phyloP scores from a whole-genome alignment of 2,329 filamentous ascomycete genomes.

The Pyricularia pennisetigena region DNA sequence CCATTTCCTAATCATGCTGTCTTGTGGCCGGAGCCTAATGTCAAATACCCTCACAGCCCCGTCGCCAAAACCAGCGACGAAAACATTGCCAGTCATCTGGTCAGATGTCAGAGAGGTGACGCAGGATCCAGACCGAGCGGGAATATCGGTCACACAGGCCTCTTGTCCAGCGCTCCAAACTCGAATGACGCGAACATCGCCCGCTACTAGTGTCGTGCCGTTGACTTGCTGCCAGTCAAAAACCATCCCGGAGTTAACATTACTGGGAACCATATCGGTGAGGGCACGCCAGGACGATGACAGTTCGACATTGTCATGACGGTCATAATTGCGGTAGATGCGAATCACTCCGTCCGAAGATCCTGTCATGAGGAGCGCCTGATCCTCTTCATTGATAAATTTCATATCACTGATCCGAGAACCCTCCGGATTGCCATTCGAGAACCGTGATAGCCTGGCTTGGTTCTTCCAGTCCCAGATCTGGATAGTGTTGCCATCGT shows the following conservation, averaged over 20 bases:
- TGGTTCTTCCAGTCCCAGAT: conserved; percentile 91
- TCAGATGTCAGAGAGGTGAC: conserved; percentile 94
- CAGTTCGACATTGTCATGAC: conserved; percentile 64
- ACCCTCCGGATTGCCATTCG: conserved; percentile 84
- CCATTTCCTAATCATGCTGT: conserved; percentile 94
- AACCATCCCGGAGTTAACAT: conserved; percentile 88
- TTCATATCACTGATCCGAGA: conserved; percentile 91
- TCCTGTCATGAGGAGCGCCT: conserved; percentile 87
- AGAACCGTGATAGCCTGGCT: conserved; percentile 70
- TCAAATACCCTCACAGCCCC: conserved; percentile 93
- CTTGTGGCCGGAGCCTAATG: conserved; percentile 70
- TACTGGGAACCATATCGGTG: conserved; percentile 88
- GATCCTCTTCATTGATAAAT: conserved; percentile 98
- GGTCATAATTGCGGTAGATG: conserved; percentile 87
- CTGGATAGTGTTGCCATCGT: conserved; percentile 81
- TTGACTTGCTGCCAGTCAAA: conserved; percentile 99
- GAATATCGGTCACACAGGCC: conserved; percentile 87
- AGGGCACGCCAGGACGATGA: conserved; percentile 87
- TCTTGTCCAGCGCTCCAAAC: conserved; percentile 95
- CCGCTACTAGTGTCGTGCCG: conserved; percentile 87
- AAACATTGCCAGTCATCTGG: conserved; percentile 94
- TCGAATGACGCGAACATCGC: conserved; percentile 88
- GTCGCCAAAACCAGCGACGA: conserved; percentile 93
- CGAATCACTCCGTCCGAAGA: conserved; percentile 92
- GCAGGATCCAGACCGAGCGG: conserved; percentile 86